Base-by-base conservation (phyloP, 1,139 yeast species). In the Lodderomyces pseudojiufengensis region DNA sequence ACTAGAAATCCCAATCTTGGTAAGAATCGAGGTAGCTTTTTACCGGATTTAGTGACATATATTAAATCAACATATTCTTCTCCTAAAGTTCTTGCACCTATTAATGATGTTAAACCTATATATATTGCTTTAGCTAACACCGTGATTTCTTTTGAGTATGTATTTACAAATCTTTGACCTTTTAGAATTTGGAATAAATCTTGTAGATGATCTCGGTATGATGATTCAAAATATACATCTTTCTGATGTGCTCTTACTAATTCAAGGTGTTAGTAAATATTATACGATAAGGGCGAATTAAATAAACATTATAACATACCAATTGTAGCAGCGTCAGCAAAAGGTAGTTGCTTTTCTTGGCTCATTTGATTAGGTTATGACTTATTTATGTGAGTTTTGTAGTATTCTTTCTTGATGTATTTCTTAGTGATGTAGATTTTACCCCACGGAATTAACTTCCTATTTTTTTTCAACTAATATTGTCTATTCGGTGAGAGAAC, bases 31-130 rank as follows among this genome's bases (percentile, higher is more conserved):
- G 86, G 84, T n/a, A 82, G 56, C 21, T 63, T 51, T 18, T 49
- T 64, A 1, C 80, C 86, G 36, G 58, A 60, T 40, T 70, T 66
- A 40, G 55, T 70, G 5, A 85, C 84, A 51, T 87, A 86, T 13
- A 83, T 65, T 40, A 90, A 64, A 57, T 90, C 96, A 12, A 90
- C 92, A 56, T 90, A 90, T 58, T 92, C 97, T 55, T 90, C 97
- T 0, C 98, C 98, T 24, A 90, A 63, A 0, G 97, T 90, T 39
- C 94, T 68, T 4, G 86, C 78, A 0, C 94, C 92, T 4, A 77
- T 44, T 11, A 84, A 57, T 0, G 96, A 87, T 0, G 97, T 90
- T 26, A 86, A 61, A 2, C 70, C 63, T 20, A 86, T 64, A 50
- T 90, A 88, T 1, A 80, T 36, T 2, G 81, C 60, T 38, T 80